Base-by-base conservation (phyloP, 805 yeast species). In the Ogataea methanolica region DNA sequence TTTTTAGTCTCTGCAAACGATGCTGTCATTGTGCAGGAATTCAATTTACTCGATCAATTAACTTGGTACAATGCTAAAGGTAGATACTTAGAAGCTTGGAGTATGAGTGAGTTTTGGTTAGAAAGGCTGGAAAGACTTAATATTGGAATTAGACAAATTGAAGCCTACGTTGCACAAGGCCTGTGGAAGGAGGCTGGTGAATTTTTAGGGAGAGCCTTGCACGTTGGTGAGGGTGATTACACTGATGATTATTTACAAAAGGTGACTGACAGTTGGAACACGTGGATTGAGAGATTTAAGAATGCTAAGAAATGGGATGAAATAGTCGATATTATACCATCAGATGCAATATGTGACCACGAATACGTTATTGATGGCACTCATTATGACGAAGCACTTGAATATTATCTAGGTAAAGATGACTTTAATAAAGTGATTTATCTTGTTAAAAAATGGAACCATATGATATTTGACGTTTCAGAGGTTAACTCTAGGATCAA, bases 1-100 rank as follows among this genome's bases (percentile, higher is more conserved):
- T 86, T 75, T 57, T 71, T 94, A 17, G 72, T 92, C 5, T 81
- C 92, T 59, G 88, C 97, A 0, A 78, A 79, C 41, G 98, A 90
- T 66, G 92, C 84, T 1, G 85, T 92, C 1, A 70, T 82, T 17
- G 89, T 90, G 0, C 78, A 83, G 55, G 88, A 84, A 51, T 72
- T 86, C n/a, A 82, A 80, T 45, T 65, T 85, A 22, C 64, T 70
- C 29, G 98, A 91, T 61, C 79, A 84, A 49, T 75, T 83, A 40
- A 69, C 79, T 4, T 92, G 97, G 97, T 84, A 73, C 49, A 49
- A 80, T 4, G 79, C 79, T 1, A 76, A 70, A 36, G 73, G 74
- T 2, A 65, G 70, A 45, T 87, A 66, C 57, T 66, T 72, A 16
- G 82, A 82, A 39, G 97, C 97, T 0, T 92, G 96, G 96, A 73